Percentiles rank a stretch among this genome's conserved stretches.
These are phyloP conservation scores for Cutaneotrichosporon arboriforme DNA, from an alignment of 1,284 basidiomycete species.

Conservation along the genomic window DNA sequence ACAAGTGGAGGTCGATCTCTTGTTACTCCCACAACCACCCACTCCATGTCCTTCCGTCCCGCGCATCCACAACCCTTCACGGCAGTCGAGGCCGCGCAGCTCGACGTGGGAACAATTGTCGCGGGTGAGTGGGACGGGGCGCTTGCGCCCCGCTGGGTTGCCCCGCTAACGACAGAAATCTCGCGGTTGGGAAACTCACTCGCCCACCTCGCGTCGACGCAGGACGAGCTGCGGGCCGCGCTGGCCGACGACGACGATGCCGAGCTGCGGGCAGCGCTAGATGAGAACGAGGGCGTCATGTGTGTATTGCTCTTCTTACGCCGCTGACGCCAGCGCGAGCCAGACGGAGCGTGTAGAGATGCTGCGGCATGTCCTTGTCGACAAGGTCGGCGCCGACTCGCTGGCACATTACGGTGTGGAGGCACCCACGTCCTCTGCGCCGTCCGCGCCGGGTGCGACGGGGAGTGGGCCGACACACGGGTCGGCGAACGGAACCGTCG, in stretches of 20 bases:
- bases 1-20: no score
- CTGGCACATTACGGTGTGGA: conserved; percentile 34
- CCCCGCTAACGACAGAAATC: conserved; percentile 58
- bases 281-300: conserved; percentile 58
- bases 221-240: conserved; percentile 56
- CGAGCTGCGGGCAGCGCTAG: conserved; percentile 52
- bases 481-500: conserved; percentile 1
- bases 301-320: conserved; percentile 31
- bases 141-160: no score
- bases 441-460: not conserved
- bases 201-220: conserved; percentile 59
- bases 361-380: conserved; percentile 29
- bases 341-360: conserved; percentile 36
- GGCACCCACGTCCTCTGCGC: not conserved
- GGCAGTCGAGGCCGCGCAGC: conserved; percentile 58
- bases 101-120: conserved; percentile 63
- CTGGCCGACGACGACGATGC: conserved; percentile 42
- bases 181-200: conserved; percentile 67
- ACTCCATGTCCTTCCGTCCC: conserved; percentile 46
- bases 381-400: conserved; percentile 35
- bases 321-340: conserved; percentile 25
- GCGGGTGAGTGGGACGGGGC: conserved; percentile 59
- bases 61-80: conserved; percentile 67
- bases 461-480: not conserved
- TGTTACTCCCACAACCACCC: no score